phyloP scores from a whole-genome alignment of 805 yeast species.

The Nakazawaea molendinolei region DNA sequence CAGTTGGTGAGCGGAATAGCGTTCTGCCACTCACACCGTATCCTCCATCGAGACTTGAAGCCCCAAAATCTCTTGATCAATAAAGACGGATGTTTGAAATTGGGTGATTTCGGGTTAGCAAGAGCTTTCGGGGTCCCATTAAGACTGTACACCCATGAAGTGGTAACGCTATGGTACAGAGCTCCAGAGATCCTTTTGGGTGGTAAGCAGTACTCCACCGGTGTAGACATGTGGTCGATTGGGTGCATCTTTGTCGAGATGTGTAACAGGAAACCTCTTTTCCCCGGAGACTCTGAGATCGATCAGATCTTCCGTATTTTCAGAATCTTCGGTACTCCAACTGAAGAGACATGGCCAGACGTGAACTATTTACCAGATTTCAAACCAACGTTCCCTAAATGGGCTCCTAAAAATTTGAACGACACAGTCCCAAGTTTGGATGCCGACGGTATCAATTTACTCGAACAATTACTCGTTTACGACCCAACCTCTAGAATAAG shows the following conservation, averaged over 20 bases:
- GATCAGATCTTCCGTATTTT: conserved; percentile 95
- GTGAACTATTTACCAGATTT: conserved; percentile 87
- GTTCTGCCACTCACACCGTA: conserved; percentile 92
- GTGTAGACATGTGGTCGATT: conserved; percentile 98
- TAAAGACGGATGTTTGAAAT: conserved; percentile 88
- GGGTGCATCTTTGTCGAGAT: conserved; percentile 98
- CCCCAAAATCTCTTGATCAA: conserved; percentile 94
- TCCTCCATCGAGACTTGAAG: conserved; percentile 90
- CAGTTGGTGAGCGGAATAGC: conserved; percentile 87
- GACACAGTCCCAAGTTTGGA: conserved; percentile 75
- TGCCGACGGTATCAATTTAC: conserved; percentile 74
- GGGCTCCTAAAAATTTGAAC: conserved; percentile 70
- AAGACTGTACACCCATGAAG: conserved; percentile 96
- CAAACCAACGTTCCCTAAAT: conserved; percentile 88
- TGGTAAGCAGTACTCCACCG: conserved; percentile 94
- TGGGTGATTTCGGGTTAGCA: conserved; percentile 92
- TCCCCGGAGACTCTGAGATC: conserved; percentile 97
- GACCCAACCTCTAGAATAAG: conserved; percentile 93
- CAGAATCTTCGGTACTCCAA: conserved; percentile 90
- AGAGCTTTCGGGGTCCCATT: conserved; percentile 97
- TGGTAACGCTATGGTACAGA: conserved; percentile 95
- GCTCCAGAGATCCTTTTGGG: conserved; percentile 95
- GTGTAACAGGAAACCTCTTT: conserved; percentile 91
- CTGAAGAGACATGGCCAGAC: conserved; percentile 91
- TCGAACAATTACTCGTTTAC: conserved; percentile 73